Percentiles rank a stretch among this genome's conserved stretches.
These are phyloP conservation scores for Rugosomyces carneus DNA, from an alignment of 1,284 basidiomycete genomes.

Conservation along the genomic window DNA sequence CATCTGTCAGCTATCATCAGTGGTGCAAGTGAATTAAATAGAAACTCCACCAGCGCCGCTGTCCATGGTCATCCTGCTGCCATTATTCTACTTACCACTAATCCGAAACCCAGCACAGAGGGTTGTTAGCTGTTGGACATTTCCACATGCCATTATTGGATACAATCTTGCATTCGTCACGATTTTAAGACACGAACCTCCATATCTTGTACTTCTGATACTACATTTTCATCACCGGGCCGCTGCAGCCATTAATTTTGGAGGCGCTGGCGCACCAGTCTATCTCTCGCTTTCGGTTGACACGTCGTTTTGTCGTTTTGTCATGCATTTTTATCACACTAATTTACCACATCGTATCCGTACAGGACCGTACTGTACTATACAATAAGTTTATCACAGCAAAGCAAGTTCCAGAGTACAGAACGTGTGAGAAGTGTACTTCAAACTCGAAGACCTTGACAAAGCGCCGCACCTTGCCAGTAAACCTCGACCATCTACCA, in stretches of 20 bases:
- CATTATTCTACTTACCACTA: background rate
- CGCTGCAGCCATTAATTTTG: background rate
- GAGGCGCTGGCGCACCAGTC: background rate
- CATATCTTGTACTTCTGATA: background rate
- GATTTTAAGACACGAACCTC: background rate
- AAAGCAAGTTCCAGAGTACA: no score
- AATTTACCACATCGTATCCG: background rate
- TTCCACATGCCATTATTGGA: background rate
- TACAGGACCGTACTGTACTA: background rate
- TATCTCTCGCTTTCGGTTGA: background rate
- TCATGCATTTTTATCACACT: background rate
- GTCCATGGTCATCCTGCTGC: background rate
- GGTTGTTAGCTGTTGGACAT: background rate
- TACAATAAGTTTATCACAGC: no score
- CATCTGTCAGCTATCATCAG: background rate
- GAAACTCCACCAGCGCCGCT: background rate
- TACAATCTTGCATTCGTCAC: background rate
- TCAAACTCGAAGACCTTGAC: no score
- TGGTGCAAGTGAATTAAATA: background rate
- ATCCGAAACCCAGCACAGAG: background rate
- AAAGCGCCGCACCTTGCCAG: background rate
- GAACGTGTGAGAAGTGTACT: no score
- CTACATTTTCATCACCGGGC: background rate
- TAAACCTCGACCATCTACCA: conserved; percentile 16
- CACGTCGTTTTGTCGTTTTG: background rate